Base-by-base conservation (phyloP, 495 filamentous ascomycete genomes). In the Penicillium pulvis region DNA sequence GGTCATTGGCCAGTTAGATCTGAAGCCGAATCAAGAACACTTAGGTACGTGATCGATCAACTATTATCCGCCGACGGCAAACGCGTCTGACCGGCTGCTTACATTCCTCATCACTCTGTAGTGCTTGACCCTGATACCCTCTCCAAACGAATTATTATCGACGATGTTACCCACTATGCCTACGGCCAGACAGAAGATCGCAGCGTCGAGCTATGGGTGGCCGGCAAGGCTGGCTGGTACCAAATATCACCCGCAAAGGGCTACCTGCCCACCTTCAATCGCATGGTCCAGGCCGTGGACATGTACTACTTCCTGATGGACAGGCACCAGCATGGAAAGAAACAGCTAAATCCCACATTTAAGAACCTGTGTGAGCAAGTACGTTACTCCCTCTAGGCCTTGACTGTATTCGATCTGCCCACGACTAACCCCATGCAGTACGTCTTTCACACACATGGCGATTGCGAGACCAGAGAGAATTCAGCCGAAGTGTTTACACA, bases 161-260 rank as follows among this genome's bases (percentile, higher is more conserved):
- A 78, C 36, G 75, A 82, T 47, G 85, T 90, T 0, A 77, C 76
- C 9, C 75, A 80, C 9, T 95, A 86, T 72, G 86, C 90, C 0
- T 89, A 90, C 65, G 89, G 88, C 19, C 81, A 87, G 49, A 83
- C 80, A 49, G 79, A 79, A 11, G 80, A 86, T 62, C 79, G 83
- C 7, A 80, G 78, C 20, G 77, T 86, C 36, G 79, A 82, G 35
- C 71, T 93, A 48, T 96, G 91, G 91, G 88, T 89, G 31, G 83
- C 85, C 35, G 90, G 91, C 48, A 72, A 78, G 57, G 84, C 87
- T n/a, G 91, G 90, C 55, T 93, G 90, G 90, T 93, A 85, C 71
- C 82, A 87, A 67, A 83, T 94, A 26, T 71, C 76, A 23, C 87
- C 91, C 2, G 79, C 85, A 49, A 75, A 76, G 46, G 68, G 75